phyloP scores from a whole-genome alignment of 495 filamentous ascomycete species.

The Annulohypoxylon stygium region DNA sequence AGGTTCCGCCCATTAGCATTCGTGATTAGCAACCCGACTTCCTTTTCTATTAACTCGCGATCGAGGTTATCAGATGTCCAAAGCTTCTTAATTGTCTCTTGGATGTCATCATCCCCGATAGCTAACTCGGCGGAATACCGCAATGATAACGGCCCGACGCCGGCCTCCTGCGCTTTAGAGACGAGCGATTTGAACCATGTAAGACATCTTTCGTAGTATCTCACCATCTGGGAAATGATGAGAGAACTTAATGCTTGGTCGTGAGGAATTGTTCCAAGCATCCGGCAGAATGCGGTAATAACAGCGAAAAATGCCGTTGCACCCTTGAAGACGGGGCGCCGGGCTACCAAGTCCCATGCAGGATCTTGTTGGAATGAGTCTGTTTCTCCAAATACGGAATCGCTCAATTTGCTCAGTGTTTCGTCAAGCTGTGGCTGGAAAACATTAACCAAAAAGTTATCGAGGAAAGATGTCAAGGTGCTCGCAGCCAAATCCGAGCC shows the following conservation, averaged over 20 bases:
- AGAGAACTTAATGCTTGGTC: conserved; percentile 95
- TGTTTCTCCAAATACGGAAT: conserved; percentile 80
- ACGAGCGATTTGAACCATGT: conserved; percentile 86
- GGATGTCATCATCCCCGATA: conserved; percentile 72
- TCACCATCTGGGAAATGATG: conserved; percentile 88
- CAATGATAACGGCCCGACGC: conserved; percentile 59
- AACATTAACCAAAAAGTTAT: conserved; percentile 98
- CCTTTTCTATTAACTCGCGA: conserved; percentile 67
- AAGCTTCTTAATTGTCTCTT: conserved; percentile 72
- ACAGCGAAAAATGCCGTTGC: conserved; percentile 87
- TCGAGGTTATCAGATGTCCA: conserved; percentile 66
- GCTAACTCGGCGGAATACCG: conserved; percentile 81
- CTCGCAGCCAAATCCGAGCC: conserved; percentile 85
- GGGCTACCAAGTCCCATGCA: conserved; percentile 80
- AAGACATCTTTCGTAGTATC: conserved; percentile 91
- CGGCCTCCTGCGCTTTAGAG: conserved; percentile 64
- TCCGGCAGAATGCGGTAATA: conserved; percentile 89
- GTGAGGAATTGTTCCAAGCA: conserved; percentile 95
- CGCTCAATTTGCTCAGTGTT: conserved; percentile 89
- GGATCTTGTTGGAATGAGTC: conserved; percentile 92
- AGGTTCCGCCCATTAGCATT: conserved; percentile 73
- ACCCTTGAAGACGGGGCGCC: conserved; percentile 92
- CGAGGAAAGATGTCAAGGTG: conserved; percentile 93
- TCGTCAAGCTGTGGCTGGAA: conserved; percentile 98
- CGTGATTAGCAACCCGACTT: conserved; percentile 74